Evolutionary conservation across 106 monocot genomes (phyloP), one percentile per base, ranked within the genome.

Genomic region (Dioscorea alata): DNA sequence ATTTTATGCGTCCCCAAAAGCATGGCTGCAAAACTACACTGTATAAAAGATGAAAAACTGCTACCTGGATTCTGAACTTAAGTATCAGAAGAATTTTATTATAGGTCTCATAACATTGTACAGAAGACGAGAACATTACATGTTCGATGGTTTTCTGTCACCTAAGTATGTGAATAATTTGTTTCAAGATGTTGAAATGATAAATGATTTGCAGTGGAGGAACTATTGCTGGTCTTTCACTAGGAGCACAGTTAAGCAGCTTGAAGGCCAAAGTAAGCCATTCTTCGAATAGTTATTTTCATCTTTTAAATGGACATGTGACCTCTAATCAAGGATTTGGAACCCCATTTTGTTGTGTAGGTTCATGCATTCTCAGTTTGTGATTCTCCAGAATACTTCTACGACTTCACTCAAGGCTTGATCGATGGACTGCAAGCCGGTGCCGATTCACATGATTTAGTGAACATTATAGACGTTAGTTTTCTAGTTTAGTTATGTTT

Each of bases 341-440:
- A 58, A 21, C 19, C 9, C 66, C 19, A 9, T 68, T 54, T 82
- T 71, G 50, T 65, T 22, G 51, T 66, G 50, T 51, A 97, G 97
- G 87, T 97, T 72, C 89, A 85, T 81, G 97, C 97, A 52, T 97
- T 86, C 73, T 86, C 92, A 63, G 92, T 97, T 58, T 97, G 97
- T 78, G 97, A 97, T 81, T 83, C 83, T 77, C 97, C 97, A 67
- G 82, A 71, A 49, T 97, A 97, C 69, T 97, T 97, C 75, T 81
- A 97, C 68, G 60, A 87, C 74, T 97, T 61, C 64, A 74, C 61
- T 49, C 97, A 97, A 87, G 89, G 73, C 68, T 76, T 97, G 24
- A 80, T 97, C 75, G 92, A 92, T 79, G 97, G 97, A 22, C 82
- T 97, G 58, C 69, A 92, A 15, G 88, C 97, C 72, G 84, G 79